phyloP scores from a whole-genome alignment of 1,139 yeast species.

The Pichia sp. region DNA sequence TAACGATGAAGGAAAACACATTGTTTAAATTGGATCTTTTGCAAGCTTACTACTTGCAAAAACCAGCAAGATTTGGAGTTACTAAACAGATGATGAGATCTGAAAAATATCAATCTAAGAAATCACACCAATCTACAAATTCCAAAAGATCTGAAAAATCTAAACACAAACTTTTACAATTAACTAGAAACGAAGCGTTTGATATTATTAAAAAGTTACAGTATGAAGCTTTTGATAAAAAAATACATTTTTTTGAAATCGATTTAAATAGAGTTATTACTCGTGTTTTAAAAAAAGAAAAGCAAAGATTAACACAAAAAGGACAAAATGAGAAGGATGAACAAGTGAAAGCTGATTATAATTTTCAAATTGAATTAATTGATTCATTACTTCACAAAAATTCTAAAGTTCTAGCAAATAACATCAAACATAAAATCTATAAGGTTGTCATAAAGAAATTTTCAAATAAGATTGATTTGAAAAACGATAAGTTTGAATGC shows the following conservation, averaged over 20 bases:
- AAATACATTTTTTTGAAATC: conserved; percentile 41
- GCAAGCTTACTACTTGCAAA: conserved; percentile 41
- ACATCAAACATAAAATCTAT: conserved; percentile 14
- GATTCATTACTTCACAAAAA: conserved; percentile 7
- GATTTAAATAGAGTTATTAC: conserved; percentile 30
- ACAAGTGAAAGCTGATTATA: neutral
- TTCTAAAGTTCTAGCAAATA: conserved; percentile 3
- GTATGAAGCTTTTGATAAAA: conserved; percentile 41
- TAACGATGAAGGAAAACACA: conserved; percentile 16
- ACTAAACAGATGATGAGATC: conserved; percentile 46
- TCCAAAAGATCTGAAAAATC: conserved; percentile 18
- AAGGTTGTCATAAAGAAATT: conserved; percentile 20
- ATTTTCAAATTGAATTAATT: conserved; percentile 1
- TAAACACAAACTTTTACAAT: conserved; percentile 35
- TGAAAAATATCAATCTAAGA: conserved; percentile 23
- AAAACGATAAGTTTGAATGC: conserved; percentile 14
- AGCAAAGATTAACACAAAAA: conserved; percentile 10
- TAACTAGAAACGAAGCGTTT: conserved; percentile 38
- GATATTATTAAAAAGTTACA: conserved; percentile 42
- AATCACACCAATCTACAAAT: conserved; percentile 25
- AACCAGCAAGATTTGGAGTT: conserved; percentile 46
- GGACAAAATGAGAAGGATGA: conserved; percentile 14
- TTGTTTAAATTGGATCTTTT: conserved; percentile 49
- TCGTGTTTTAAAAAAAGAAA: conserved; percentile 25
- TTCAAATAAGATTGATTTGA: conserved; percentile 9